phyloP scores from a whole-genome alignment of 2,329 filamentous ascomycete genomes.

The Ceratocystis cubensis region DNA sequence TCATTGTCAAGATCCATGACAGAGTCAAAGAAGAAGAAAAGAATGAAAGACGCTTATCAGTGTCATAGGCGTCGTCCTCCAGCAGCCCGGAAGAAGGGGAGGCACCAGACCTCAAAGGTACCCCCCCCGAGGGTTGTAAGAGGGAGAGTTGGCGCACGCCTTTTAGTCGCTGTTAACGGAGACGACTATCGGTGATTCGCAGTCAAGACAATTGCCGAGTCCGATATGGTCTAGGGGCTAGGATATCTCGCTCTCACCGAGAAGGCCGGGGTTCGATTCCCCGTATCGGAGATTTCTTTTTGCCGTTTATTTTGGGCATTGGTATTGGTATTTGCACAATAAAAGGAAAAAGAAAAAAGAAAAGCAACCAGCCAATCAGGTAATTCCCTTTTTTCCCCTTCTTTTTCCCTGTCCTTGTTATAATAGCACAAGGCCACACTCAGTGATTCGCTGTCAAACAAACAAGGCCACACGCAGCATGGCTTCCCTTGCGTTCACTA shows the following conservation, averaged over 20 bases:
- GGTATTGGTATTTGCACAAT: too few relatives aligned
- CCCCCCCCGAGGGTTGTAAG: too few relatives aligned
- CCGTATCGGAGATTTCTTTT: slow-evolving; percentile 21
- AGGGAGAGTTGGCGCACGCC: not conserved
- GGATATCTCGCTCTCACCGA: slow-evolving; percentile 20
- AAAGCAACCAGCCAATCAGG: not conserved
- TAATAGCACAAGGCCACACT: not conserved
- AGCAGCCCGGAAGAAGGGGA: too few relatives aligned
- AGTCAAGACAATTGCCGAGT: not conserved
- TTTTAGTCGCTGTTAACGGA: not conserved
- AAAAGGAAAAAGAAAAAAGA: too few relatives aligned
- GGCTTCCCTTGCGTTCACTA: too few relatives aligned
- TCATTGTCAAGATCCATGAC: too few relatives aligned
- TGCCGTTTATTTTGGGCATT: not conserved
- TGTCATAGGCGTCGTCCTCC: too few relatives aligned
- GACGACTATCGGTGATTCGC: too few relatives aligned
- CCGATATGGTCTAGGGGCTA: slow-evolving; percentile 18
- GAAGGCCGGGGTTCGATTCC: slow-evolving; percentile 24
- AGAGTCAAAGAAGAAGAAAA: too few relatives aligned
- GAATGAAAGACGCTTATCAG: too few relatives aligned
- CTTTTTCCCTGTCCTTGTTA: not conserved
- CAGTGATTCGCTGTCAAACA: too few relatives aligned
- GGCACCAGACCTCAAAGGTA: too few relatives aligned
- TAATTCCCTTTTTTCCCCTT: not conserved
- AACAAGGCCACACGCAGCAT: not conserved